Percentiles rank a stretch among this genome's conserved stretches.
Conservation (phyloP, 2,329 filamentous ascomycete species). For the Clathrospora elynae region DNA sequence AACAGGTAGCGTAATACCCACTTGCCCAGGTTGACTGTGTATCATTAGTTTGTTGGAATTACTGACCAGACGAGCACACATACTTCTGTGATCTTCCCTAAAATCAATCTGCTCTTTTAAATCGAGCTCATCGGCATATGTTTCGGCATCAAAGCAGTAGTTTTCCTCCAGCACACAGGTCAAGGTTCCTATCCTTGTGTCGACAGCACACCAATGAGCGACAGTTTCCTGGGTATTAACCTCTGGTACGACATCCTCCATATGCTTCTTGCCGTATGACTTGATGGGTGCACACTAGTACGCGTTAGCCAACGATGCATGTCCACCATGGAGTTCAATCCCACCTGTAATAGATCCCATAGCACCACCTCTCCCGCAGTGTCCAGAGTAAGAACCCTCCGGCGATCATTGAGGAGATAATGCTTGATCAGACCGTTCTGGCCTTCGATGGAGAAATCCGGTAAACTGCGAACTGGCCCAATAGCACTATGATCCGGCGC, state of each 20-base stretch:
- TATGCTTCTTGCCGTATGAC: constrained; percentile 90
- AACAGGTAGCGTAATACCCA: constrained; percentile 96
- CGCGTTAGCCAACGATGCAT: constrained; percentile 24
- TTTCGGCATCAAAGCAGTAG: constrained; percentile 95
- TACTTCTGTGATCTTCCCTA: constrained; percentile 90
- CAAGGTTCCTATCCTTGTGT: constrained; percentile 88
- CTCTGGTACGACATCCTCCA: constrained; percentile 87
- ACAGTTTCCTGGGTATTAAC: constrained; percentile 89
- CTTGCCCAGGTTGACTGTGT: constrained; percentile 86
- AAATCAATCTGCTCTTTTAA: constrained; percentile 78
- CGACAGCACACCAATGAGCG: constrained; percentile 94
- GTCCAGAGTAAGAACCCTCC: constrained; percentile 86
- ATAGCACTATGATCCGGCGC: constrained; percentile 42
- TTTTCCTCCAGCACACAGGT: constrained; percentile 91
- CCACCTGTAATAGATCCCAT: constrained; percentile 88
- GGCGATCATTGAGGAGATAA: constrained; percentile 85
- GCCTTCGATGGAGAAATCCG: constrained; percentile 74
- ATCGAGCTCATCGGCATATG: constrained; percentile 89
- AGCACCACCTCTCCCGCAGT: constrained; percentile 92
- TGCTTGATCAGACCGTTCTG: constrained; percentile 96
- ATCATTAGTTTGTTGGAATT: constrained; percentile 3
- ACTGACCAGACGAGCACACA: constrained; percentile 35
- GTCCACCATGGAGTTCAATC: constrained; percentile 20
- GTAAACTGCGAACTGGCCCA: constrained; percentile 50
- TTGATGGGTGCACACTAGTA: constrained; percentile 79